These are phyloP conservation scores for Nepenthes gracilis DNA, from an alignment of 148 eudicot species.

Conservation along the genomic window DNA sequence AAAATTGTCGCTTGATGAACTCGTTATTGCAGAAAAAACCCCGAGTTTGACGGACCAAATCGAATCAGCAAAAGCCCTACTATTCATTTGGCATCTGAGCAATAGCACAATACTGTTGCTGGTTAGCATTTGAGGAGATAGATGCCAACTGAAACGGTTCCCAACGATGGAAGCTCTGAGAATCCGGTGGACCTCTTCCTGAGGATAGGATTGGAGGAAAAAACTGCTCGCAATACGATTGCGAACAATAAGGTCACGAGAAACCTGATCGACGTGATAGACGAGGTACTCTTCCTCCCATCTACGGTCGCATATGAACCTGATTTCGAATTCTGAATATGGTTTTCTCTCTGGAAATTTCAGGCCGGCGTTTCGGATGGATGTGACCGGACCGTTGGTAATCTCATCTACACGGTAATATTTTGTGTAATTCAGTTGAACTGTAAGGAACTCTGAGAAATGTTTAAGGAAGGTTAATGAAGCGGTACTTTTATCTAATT, in stretches of 20 bases:
- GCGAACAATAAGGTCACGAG: constrained; percentile 83
- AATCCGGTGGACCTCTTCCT: constrained; percentile 46
- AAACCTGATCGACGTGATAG: constrained; percentile 69
- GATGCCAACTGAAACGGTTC: not conserved
- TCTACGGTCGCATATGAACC: constrained; percentile 1
- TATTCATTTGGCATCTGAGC: too few species aligned
- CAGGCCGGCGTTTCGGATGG: constrained; percentile 84
- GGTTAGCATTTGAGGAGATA: too few species aligned
- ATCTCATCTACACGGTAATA: constrained; percentile 68
- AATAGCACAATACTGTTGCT: too few species aligned
- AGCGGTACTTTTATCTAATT: too few species aligned
- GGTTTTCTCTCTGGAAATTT: constrained; percentile 4
- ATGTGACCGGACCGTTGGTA: constrained; percentile 63
- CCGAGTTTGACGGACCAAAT: too few species aligned
- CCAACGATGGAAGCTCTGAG: constrained; percentile 1
- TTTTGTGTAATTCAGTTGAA: not conserved
- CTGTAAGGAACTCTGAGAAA: not conserved
- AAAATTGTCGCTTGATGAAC: too few species aligned
- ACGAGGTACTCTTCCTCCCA: constrained; percentile 38
- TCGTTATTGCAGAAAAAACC: too few species aligned
- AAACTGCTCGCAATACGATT: constrained; percentile 61
- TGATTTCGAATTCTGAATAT: not conserved
- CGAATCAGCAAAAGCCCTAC: too few species aligned
- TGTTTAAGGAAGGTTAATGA: not conserved
- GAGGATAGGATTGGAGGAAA: constrained; percentile 63